Base-by-base conservation (phyloP, 2,329 filamentous ascomycete genomes). In the Fusarium sororula region DNA sequence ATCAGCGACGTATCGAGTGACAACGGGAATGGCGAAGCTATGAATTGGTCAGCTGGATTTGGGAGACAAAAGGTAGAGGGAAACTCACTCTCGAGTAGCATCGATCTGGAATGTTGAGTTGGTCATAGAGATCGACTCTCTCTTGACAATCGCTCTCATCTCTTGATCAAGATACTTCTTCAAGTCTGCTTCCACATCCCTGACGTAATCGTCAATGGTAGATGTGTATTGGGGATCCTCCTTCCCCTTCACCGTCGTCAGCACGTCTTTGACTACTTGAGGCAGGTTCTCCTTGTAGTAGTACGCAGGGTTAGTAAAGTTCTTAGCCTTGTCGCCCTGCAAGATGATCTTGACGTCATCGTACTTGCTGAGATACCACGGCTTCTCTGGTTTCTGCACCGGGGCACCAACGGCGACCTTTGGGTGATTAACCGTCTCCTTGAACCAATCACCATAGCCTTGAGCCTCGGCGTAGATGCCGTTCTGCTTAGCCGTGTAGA, bases 1-100 rank as follows among this genome's bases (percentile, higher is more conserved):
- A 24, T 78, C 68, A 0, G 76, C 73, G 20, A 78, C 68, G 6
- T 75, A 78, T 28, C 54, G 50, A 1, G 76, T 76, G 3, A 78
- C 73, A 3, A 77, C 65, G 3, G 75, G 76, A 14, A 78, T 70
- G 5, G 76, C 76, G 28, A 75, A 77, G 22, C 62, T 65, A 15
- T 24, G 12, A 4, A 32, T 12, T 24, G 38, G 22, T 59, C 28
- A 63, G 42, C 15, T 26, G 15, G 14, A 1, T 24, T 15, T 30
- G 4, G 13, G 1, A 4, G 24, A 5, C 5, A 12, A 12, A 26
- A 2, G 14, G 5, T 15, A 13, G 6, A 13, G 5, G 22, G 6
- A 13, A 17, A 42, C 61, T 48, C 5, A 63, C 61, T 77, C 75
- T 64, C 72, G 65, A 9, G 63, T 65, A 24, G 54, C 64, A 44